These are phyloP conservation scores for Melastoma candidum DNA, from an alignment of 441 rosid species.

Conservation along the genomic window DNA sequence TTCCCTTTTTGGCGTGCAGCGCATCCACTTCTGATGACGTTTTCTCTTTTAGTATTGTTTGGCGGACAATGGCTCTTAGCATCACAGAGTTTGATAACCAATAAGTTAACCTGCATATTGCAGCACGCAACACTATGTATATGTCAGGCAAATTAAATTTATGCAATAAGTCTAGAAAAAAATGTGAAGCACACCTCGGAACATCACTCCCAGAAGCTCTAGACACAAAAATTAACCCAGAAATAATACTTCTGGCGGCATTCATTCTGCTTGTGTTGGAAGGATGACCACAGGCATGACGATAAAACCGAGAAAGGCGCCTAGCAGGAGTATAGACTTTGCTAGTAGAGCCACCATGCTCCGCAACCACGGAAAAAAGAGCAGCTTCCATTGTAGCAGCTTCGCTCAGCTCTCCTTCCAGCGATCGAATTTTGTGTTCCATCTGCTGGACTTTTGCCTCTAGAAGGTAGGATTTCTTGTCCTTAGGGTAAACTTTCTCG, in stretches of 20 bases:
- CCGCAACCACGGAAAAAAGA: slow-evolving; percentile 82
- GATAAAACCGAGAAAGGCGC: slow-evolving; percentile 88
- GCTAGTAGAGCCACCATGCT: slow-evolving; percentile 82
- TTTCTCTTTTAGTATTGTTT: slow-evolving; percentile 29
- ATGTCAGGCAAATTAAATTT: too few relatives aligned
- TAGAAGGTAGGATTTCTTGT: slow-evolving; percentile 25
- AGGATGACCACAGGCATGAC: slow-evolving; percentile 55
- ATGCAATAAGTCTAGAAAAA: too few relatives aligned
- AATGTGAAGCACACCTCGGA: slow-evolving; percentile 50
- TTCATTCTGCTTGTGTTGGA: slow-evolving; percentile 49
- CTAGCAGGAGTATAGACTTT: slow-evolving; percentile 97
- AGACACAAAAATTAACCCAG: slow-evolving; percentile 58
- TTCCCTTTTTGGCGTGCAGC: slow-evolving; percentile 28
- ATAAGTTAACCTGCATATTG: slow-evolving; percentile 66
- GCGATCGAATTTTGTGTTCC: slow-evolving; percentile 64
- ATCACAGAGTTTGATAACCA: slow-evolving; percentile 86
- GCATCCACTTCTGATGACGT: slow-evolving; percentile 47
- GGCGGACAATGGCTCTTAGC: slow-evolving; percentile 62
- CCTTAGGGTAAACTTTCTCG: slow-evolving; percentile 39
- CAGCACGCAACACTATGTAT: background rate
- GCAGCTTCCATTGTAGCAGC: slow-evolving; percentile 90
- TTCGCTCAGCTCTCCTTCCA: slow-evolving; percentile 88
- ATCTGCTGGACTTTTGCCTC: slow-evolving; percentile 58
- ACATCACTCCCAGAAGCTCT: slow-evolving; percentile 90
- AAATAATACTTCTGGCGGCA: slow-evolving; percentile 77